Evolutionary conservation across 495 filamentous ascomycete species (phyloP).

Genomic region (Neurospora sublineolata): DNA sequence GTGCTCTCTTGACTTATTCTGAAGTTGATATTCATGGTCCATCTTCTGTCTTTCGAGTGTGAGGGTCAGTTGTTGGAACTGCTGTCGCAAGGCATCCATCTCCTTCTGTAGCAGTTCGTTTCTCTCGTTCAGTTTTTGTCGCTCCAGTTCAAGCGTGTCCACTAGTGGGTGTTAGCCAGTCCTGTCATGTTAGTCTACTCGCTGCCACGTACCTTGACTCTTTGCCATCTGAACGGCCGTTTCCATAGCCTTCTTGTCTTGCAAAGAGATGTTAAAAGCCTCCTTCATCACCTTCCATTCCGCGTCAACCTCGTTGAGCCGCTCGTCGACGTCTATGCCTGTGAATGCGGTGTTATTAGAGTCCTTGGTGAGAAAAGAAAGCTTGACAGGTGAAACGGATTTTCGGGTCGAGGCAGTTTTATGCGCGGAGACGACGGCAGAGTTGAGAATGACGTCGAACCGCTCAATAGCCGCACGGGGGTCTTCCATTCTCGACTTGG

Average conservation of each 20-base stretch:
- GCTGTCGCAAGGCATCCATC: slow-evolving; percentile 42
- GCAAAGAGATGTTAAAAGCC: slow-evolving; percentile 48
- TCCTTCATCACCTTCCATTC: slow-evolving; percentile 49
- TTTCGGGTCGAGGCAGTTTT: slow-evolving; percentile 9
- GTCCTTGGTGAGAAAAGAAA: slow-evolving; percentile 54
- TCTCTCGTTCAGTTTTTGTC: slow-evolving; percentile 42
- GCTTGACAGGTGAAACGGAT: slow-evolving; percentile 23
- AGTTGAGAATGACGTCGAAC: slow-evolving; percentile 12
- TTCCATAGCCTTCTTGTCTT: slow-evolving; percentile 51
- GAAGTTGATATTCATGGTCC: slow-evolving; percentile 27
- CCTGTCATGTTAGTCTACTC: neutral
- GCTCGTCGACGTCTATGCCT: slow-evolving; percentile 63
- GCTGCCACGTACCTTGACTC: slow-evolving; percentile 49
- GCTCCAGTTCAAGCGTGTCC: slow-evolving; percentile 50
- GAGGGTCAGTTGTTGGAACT: slow-evolving; percentile 18
- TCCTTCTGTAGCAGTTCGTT: slow-evolving; percentile 48
- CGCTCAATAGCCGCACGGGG: slow-evolving; percentile 5
- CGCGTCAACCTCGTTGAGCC: slow-evolving; percentile 53
- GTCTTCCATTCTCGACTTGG: slow-evolving; percentile 6
- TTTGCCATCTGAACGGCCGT: slow-evolving; percentile 62
- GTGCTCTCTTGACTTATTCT: slow-evolving; percentile 27
- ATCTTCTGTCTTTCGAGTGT: slow-evolving; percentile 20
- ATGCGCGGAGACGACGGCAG: slow-evolving; percentile 1
- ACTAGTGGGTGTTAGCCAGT: slow-evolving; percentile 36
- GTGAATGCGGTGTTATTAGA: slow-evolving; percentile 47